Evolutionary conservation across 225 moss, liverwort and hornwort genomes (phyloP).

Genomic region (Pseudoscleropodium purum): DNA sequence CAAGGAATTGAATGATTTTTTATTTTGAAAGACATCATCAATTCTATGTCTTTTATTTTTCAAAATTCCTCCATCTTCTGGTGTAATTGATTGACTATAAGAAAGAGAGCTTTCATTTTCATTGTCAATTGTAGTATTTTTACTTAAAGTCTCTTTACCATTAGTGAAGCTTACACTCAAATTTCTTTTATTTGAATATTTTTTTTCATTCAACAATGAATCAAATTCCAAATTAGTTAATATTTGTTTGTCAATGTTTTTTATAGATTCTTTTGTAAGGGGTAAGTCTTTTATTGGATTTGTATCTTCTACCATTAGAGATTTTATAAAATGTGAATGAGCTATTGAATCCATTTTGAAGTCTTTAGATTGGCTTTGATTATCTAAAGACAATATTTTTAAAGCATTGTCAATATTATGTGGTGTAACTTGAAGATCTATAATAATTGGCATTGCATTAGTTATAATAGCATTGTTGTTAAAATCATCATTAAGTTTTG

Average conservation of each 20-base stretch:
- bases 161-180: neutral
- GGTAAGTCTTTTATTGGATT: neutral
- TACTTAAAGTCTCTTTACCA: neutral
- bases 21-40: neutral
- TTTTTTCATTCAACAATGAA: neutral
- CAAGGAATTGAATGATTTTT: neutral
- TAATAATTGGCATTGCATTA: neutral
- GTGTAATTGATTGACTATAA: neutral
- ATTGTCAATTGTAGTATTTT: neutral
- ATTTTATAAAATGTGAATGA: neutral
- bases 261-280: neutral
- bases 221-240: neutral
- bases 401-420: neutral
- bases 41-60: neutral
- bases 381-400: neutral
- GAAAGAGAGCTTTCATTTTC: neutral
- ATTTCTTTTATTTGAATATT: neutral
- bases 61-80: conserved; percentile 6
- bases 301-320: neutral
- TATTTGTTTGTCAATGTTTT: neutral
- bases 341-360: neutral
- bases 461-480: neutral
- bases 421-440: neutral
- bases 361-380: neutral
- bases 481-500: neutral